Evolutionary conservation across 805 yeast genomes (phyloP).

Genomic region (Torulaspora quercuum): DNA sequence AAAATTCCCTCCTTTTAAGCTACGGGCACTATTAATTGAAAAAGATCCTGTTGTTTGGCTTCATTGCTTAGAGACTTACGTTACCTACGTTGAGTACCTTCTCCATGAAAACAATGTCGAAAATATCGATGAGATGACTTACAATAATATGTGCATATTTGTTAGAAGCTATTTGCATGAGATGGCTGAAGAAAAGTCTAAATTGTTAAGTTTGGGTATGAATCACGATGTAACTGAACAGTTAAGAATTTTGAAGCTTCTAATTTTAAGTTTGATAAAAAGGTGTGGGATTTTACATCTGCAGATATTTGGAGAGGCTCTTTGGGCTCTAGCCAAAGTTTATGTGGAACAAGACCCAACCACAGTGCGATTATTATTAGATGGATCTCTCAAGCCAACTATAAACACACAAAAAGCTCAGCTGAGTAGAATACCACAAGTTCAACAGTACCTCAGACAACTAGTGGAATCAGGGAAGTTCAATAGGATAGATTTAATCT

Average conservation of each 20-base stretch:
- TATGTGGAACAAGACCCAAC: constrained; percentile 46
- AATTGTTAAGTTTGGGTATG: constrained; percentile 65
- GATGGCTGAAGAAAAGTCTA: constrained; percentile 56
- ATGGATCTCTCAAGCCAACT: constrained; percentile 43
- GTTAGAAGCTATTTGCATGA: constrained; percentile 57
- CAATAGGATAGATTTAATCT: constrained; percentile 43
- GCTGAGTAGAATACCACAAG: constrained; percentile 35
- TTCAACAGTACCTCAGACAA: constrained; percentile 53
- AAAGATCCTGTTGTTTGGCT: constrained; percentile 84
- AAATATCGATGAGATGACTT: constrained; percentile 49
- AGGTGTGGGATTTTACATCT: constrained; percentile 52
- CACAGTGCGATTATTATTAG: constrained; percentile 50
- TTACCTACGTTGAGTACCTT: constrained; percentile 49
- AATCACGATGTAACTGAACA: constrained; percentile 64
- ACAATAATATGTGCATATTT: constrained; percentile 56
- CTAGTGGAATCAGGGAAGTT: constrained; percentile 49
- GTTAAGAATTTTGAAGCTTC: constrained; percentile 44
- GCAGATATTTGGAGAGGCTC: constrained; percentile 53
- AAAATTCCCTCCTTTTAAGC: constrained; percentile 68
- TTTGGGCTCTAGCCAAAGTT: constrained; percentile 62
- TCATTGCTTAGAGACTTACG: constrained; percentile 63
- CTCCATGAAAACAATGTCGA: constrained; percentile 38
- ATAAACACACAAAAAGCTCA: constrained; percentile 33
- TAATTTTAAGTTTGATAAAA: constrained; percentile 51
- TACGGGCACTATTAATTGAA: constrained; percentile 73